A percentile compares a stretch with the other conserved stretches of the same genome.
Evolutionary conservation across 78 protist species (phyloP).

Genomic region (Isochrysis galbana): DNA sequence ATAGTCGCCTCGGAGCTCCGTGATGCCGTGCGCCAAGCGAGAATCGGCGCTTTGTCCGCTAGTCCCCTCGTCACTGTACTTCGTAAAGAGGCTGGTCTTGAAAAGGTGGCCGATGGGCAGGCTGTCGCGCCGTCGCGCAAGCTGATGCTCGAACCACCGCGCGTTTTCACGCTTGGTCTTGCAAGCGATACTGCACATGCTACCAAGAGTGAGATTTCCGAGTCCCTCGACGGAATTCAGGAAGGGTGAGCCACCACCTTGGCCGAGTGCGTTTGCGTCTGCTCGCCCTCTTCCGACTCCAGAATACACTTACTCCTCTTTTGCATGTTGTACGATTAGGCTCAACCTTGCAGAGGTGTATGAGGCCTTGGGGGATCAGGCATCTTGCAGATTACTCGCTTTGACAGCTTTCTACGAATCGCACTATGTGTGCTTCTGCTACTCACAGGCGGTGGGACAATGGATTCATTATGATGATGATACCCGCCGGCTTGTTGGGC

Average conservation of each 20-base stretch:
- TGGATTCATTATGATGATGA: slow-evolving; percentile 3
- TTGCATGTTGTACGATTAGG: no score
- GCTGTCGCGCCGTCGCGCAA: neutral
- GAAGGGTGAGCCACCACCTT: neutral
- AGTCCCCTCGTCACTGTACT: neutral
- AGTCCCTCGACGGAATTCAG: neutral
- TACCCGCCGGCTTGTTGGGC: neutral
- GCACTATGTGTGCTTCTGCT: slow-evolving; percentile 22
- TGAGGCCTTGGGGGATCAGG: neutral
- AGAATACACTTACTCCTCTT: no score
- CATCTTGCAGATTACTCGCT: neutral
- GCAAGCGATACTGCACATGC: neutral
- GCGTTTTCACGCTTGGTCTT: neutral
- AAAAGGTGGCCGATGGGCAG: neutral
- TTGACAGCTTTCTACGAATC: neutral
- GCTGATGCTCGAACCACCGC: neutral
- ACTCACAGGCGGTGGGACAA: neutral
- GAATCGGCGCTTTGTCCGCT: neutral
- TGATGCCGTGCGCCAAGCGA: neutral
- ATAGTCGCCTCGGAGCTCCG: neutral
- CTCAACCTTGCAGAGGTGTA: neutral
- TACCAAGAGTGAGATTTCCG: neutral
- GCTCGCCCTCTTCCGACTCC: no score
- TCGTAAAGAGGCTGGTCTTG: neutral
- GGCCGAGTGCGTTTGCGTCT: neutral